phyloP scores from a whole-genome alignment of 2,329 filamentous ascomycete genomes.

The Verticillium longisporum region DNA sequence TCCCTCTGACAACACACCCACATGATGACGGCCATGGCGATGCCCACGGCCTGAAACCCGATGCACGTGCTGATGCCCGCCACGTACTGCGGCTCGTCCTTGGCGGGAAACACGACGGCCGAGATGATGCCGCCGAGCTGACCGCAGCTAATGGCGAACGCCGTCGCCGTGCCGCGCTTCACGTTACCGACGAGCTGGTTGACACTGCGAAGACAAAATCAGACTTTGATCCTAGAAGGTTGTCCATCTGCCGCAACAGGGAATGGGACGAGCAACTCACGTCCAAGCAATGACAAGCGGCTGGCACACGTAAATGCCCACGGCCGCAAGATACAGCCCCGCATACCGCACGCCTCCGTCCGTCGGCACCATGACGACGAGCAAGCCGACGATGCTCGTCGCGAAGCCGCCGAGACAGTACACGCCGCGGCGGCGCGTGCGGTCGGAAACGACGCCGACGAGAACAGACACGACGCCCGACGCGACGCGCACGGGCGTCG shows the following conservation, averaged over 20 bases:
- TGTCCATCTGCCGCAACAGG: too few species aligned
- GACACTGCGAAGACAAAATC: conserved; percentile 2
- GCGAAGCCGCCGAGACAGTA: conserved; percentile 16
- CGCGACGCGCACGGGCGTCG: conserved; percentile 19
- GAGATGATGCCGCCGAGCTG: conserved; percentile 29
- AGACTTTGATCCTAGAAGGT: too few species aligned
- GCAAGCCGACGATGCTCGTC: conserved; percentile 18
- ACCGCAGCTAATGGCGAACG: conserved; percentile 37
- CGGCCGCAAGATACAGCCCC: neutral
- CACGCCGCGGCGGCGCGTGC: conserved; percentile 13
- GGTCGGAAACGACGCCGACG: conserved; percentile 17
- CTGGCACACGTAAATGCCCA: conserved; percentile 22
- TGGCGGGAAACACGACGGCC: conserved; percentile 15
- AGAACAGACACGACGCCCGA: conserved; percentile 24
- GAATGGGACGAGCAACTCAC: conserved; percentile 9
- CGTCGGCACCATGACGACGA: conserved; percentile 21
- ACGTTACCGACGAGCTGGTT: conserved; percentile 40
- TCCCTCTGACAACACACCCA: conserved; percentile 16
- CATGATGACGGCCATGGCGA: conserved; percentile 9
- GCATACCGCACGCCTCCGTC: conserved; percentile 35
- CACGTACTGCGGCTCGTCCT: conserved; percentile 18
- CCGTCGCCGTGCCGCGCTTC: conserved; percentile 37
- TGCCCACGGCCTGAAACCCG: neutral
- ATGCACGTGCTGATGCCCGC: conserved; percentile 20
- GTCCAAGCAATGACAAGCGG: conserved; percentile 34